Evolutionary conservation across 805 yeast genomes (phyloP).

Genomic region (Candida nanaspora): DNA sequence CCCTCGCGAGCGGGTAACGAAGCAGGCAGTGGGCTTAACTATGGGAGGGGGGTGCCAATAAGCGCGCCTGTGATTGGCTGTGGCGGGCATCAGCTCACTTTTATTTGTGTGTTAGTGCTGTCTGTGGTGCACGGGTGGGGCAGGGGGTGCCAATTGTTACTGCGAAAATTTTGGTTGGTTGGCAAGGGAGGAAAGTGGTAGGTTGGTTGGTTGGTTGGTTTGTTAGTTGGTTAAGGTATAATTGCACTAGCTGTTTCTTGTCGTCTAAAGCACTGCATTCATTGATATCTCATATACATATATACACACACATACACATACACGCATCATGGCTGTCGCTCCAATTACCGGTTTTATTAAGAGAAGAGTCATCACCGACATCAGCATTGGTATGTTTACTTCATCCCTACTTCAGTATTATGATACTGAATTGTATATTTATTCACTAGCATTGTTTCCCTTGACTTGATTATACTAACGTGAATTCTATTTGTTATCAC

Average conservation of each 20-base stretch:
- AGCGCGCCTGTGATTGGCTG: slow-evolving; percentile 5
- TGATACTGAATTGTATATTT: background rate
- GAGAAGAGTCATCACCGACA: slow-evolving; percentile 75
- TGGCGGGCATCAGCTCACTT: no score
- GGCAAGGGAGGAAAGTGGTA: slow-evolving; percentile 1
- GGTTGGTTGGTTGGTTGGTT: no score
- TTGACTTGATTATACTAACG: background rate
- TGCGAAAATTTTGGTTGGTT: background rate
- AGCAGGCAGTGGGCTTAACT: background rate
- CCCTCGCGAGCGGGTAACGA: no score
- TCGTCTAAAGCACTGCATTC: no score
- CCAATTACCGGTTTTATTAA: slow-evolving; percentile 81
- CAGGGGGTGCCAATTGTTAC: no score
- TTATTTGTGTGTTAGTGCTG: no score
- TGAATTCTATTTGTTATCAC: no score
- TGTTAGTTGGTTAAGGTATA: no score
- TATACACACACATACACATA: slow-evolving; percentile 4
- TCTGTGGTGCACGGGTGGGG: no score
- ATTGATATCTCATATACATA: background rate
- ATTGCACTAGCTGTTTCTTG: no score
- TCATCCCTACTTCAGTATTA: background rate
- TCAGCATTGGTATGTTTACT: slow-evolving; percentile 53
- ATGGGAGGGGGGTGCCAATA: no score
- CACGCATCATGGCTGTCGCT: slow-evolving; percentile 59
- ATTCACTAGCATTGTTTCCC: background rate